phyloP scores from a whole-genome alignment of 108 stramenopile genomes.

The Asterionellopsis glacialis region DNA sequence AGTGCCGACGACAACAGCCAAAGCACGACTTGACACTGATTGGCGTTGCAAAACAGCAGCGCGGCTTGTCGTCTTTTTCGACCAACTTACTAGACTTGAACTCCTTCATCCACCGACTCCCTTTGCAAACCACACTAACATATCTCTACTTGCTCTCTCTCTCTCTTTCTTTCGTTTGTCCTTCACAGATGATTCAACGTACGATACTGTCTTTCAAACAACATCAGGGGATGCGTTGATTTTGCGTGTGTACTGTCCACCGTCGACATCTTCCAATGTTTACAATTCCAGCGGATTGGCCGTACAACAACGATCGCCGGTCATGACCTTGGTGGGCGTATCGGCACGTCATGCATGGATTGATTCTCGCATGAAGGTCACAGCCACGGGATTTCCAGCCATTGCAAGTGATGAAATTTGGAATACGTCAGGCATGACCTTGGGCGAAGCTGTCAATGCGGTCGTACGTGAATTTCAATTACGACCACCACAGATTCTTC shows the following conservation, averaged over 20 bases:
- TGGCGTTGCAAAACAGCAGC: no score
- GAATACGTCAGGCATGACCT: conserved; percentile 34
- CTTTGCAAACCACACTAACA: not conserved
- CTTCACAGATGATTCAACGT: conserved; percentile 62
- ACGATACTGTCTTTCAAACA: conserved; percentile 86
- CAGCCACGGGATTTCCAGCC: conserved; percentile 41
- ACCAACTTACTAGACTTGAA: no score
- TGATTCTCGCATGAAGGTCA: conserved; percentile 58
- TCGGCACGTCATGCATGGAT: conserved; percentile 65
- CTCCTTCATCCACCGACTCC: conserved; percentile 1
- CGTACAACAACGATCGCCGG: conserved; percentile 27
- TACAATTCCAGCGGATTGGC: conserved; percentile 6
- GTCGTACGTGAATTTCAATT: conserved; percentile 78
- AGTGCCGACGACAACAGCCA: no score
- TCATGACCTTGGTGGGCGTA: conserved; percentile 77
- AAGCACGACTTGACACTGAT: no score
- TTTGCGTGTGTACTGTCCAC: conserved; percentile 60
- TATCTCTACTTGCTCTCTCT: not conserved
- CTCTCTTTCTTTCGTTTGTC: conserved; percentile 4
- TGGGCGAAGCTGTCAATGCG: conserved; percentile 69
- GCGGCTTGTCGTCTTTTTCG: no score
- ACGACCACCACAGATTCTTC: conserved; percentile 60
- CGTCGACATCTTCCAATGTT: not conserved
- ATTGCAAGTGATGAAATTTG: conserved; percentile 52
- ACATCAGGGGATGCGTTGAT: conserved; percentile 62